These are phyloP conservation scores for Neurospora pannonica DNA, from an alignment of 495 filamentous ascomycete genomes.

Conservation along the genomic window DNA sequence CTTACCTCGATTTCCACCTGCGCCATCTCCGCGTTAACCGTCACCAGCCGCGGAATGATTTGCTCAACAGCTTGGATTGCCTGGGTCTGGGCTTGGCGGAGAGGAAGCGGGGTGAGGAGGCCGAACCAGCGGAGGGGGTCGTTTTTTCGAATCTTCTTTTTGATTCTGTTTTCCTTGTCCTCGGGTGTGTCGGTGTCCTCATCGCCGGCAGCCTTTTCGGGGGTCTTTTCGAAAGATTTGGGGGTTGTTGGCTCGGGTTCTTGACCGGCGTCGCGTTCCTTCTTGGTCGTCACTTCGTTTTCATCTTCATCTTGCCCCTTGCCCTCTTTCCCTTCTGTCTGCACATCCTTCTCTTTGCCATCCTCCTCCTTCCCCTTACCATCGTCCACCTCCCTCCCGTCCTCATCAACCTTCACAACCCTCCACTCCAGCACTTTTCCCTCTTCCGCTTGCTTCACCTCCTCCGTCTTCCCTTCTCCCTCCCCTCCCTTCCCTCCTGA, in stretches of 20 bases:
- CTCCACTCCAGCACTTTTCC: not conserved
- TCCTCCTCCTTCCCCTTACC: not conserved
- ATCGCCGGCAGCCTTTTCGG: too few species aligned
- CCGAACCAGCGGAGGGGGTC: constrained; percentile 67
- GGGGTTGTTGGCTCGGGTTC: too few species aligned
- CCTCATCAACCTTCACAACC: not conserved
- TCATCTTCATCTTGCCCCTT: too few species aligned
- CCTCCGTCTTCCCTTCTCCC: not conserved
- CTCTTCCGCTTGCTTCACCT: not conserved
- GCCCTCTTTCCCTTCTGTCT: too few species aligned
- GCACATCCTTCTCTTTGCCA: too few species aligned
- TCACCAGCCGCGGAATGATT: constrained; percentile 35
- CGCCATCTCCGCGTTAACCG: constrained; percentile 37
- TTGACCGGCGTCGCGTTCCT: too few species aligned
- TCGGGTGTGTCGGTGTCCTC: not conserved
- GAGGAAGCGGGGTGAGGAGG: constrained; percentile 49
- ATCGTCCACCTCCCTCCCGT: not conserved
- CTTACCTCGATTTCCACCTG: constrained; percentile 41
- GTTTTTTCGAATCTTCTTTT: constrained; percentile 7
- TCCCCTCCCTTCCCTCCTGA: not conserved
- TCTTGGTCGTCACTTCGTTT: too few species aligned
- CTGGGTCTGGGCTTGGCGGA: constrained; percentile 49
- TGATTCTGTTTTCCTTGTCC: not conserved
- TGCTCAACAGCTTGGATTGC: constrained; percentile 35
- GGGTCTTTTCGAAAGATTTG: too few species aligned